phyloP scores from a whole-genome alignment of 768 basidiomycete genomes.

The Tylopilus sp. region DNA sequence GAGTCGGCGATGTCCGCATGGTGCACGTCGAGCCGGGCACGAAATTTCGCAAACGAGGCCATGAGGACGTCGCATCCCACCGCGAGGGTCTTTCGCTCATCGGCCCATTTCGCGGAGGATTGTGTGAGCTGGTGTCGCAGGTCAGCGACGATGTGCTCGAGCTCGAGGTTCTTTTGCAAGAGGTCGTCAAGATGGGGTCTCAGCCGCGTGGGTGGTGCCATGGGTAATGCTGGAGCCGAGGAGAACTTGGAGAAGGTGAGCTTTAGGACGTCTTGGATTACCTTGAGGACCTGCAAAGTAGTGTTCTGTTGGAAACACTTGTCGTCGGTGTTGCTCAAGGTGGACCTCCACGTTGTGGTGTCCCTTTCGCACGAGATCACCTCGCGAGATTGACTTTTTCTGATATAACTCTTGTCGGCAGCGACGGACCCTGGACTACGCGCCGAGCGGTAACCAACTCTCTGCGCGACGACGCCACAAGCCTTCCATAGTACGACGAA shows the following conservation, averaged over 20 bases:
- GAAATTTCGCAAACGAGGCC: constrained; percentile 32
- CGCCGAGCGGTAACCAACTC: no score
- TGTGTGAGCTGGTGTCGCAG: constrained; percentile 28
- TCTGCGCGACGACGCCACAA: neutral
- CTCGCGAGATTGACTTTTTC: neutral
- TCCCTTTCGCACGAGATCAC: constrained; percentile 19
- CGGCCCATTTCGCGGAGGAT: constrained; percentile 28
- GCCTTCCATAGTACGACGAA: neutral
- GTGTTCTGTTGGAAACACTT: no score
- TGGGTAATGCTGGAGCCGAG: constrained; percentile 1
- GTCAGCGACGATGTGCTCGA: constrained; percentile 27
- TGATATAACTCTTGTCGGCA: neutral
- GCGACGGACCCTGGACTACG: no score
- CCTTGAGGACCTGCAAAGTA: no score
- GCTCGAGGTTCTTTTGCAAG: constrained; percentile 28
- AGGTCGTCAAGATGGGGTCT: constrained; percentile 28
- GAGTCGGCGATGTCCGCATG: constrained; percentile 19
- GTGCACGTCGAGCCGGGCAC: constrained; percentile 22
- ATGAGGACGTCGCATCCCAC: constrained; percentile 24
- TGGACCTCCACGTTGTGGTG: neutral
- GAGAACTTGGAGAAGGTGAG: neutral
- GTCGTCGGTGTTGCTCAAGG: neutral
- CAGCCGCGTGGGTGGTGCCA: constrained; percentile 25
- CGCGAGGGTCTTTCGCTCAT: constrained; percentile 25
- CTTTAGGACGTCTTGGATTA: neutral